Evolutionary conservation across 805 yeast species (phyloP).

Genomic region (Cephaloascus fragrans): DNA sequence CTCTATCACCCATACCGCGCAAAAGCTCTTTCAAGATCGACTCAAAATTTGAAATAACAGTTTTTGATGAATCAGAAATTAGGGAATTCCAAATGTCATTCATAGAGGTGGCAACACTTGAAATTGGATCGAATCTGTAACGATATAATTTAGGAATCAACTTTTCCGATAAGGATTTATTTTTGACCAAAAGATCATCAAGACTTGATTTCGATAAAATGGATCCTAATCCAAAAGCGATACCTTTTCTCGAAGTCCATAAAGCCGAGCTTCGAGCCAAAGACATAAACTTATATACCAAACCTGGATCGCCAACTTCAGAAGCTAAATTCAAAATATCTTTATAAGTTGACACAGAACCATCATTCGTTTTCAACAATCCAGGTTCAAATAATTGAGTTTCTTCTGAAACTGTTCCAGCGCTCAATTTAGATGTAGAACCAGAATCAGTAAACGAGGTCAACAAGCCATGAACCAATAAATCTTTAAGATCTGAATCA

Average conservation of each 20-base stretch:
- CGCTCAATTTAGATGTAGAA: conserved; percentile 29
- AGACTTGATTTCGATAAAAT: conserved; percentile 72
- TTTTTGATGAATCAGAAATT: conserved; percentile 46
- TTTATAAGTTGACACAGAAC: conserved; percentile 83
- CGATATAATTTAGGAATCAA: conserved; percentile 78
- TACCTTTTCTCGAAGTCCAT: conserved; percentile 91
- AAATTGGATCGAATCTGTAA: conserved; percentile 77
- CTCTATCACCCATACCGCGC: conserved; percentile 63
- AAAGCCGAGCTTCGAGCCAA: conserved; percentile 77
- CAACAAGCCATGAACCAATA: conserved; percentile 62
- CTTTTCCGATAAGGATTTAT: conserved; percentile 42
- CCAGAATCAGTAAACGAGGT: conserved; percentile 70
- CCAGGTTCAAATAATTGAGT: conserved; percentile 85
- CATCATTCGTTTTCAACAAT: conserved; percentile 66
- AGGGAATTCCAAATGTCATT: conserved; percentile 77
- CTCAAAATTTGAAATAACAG: conserved; percentile 44
- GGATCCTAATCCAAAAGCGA: conserved; percentile 87
- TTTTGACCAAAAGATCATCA: conserved; percentile 46
- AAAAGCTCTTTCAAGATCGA: conserved; percentile 57
- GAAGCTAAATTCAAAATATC: conserved; percentile 83
- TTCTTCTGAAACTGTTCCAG: conserved; percentile 69
- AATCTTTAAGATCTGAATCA: conserved; percentile 53
- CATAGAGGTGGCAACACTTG: conserved; percentile 73
- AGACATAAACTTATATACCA: conserved; percentile 91
- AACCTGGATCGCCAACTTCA: conserved; percentile 91